Evolutionary conservation across 1,139 yeast species (phyloP).

Genomic region (Lodderomyces orthopsilosis): DNA sequence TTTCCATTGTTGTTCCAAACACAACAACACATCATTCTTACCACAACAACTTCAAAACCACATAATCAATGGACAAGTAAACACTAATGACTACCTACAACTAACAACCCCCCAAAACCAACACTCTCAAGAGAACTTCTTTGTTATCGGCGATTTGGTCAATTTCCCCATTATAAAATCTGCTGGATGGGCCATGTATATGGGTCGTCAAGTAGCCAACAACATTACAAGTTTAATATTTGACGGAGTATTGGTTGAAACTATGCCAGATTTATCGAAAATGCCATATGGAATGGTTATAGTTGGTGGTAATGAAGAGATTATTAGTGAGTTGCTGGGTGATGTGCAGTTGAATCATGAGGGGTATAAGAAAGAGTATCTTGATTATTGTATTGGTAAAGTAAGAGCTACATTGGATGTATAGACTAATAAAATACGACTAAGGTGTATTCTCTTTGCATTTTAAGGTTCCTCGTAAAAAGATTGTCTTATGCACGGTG

Average conservation of each 20-base stretch:
- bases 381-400: constrained; percentile 33
- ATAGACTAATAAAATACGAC: constrained; percentile 1
- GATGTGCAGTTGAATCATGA: constrained; percentile 35
- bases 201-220: constrained; percentile 43
- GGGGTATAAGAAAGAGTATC: constrained; percentile 38
- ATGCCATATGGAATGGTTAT: constrained; percentile 46
- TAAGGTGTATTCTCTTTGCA: background rate
- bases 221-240: constrained; percentile 32
- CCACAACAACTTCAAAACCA: constrained; percentile 20
- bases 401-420: constrained; percentile 20
- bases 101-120: constrained; percentile 20
- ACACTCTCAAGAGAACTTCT: constrained; percentile 20
- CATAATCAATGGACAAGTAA: constrained; percentile 26
- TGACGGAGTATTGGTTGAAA: constrained; percentile 30
- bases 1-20: constrained; percentile 46
- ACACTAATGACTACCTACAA: constrained; percentile 39
- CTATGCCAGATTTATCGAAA: constrained; percentile 30
- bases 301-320: constrained; percentile 41
- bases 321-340: constrained; percentile 38
- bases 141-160: constrained; percentile 42
- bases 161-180: constrained; percentile 42
- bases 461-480: constrained; percentile 12
- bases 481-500: constrained; percentile 8
- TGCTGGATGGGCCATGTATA: constrained; percentile 49
- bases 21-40: constrained; percentile 36